phyloP scores from a whole-genome alignment of 2,329 filamentous ascomycete genomes.

The Aspergillus sp. region DNA sequence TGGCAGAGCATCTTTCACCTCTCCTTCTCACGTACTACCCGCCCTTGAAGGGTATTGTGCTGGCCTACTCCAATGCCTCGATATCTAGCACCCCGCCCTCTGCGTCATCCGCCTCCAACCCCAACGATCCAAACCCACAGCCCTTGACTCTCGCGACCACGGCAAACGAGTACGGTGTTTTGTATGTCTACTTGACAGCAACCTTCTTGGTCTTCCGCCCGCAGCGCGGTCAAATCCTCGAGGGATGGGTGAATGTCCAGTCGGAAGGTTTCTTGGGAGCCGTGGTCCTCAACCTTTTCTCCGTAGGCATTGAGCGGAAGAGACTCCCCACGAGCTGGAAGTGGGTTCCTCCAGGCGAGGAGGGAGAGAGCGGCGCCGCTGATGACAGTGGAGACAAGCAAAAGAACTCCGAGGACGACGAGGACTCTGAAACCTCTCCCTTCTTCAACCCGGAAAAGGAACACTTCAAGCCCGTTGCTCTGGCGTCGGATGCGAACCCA shows the following conservation, averaged over 20 bases:
- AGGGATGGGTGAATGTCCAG: slow-evolving; percentile 79
- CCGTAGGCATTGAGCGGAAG: slow-evolving; percentile 74
- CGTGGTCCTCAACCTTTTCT: slow-evolving; percentile 87
- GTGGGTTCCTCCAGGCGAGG: slow-evolving; percentile 62
- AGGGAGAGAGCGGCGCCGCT: slow-evolving; percentile 9
- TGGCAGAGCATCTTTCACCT: slow-evolving; percentile 58
- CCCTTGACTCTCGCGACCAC: slow-evolving; percentile 38
- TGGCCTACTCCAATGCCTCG: slow-evolving; percentile 48
- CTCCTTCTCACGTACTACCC: slow-evolving; percentile 60
- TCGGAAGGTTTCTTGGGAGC: slow-evolving; percentile 86
- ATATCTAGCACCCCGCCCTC: slow-evolving; percentile 37
- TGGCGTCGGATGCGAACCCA: slow-evolving; percentile 27
- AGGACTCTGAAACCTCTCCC: slow-evolving; percentile 18
- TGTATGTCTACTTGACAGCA: slow-evolving; percentile 82
- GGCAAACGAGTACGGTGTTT: slow-evolving; percentile 77
- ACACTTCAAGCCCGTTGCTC: slow-evolving; percentile 32
- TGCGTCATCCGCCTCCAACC: slow-evolving; percentile 27
- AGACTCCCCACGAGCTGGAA: slow-evolving; percentile 74
- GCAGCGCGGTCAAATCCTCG: slow-evolving; percentile 65
- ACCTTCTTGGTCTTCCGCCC: slow-evolving; percentile 83
- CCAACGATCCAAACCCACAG: slow-evolving; percentile 27
- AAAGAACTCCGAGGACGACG: slow-evolving; percentile 11
- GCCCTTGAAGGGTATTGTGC: slow-evolving; percentile 53
- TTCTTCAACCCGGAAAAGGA: slow-evolving; percentile 35
- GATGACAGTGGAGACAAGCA: slow-evolving; percentile 6